These are phyloP conservation scores for Dunaliella sp. DNA, from an alignment of 139 green algal species.

Conservation along the genomic window DNA sequence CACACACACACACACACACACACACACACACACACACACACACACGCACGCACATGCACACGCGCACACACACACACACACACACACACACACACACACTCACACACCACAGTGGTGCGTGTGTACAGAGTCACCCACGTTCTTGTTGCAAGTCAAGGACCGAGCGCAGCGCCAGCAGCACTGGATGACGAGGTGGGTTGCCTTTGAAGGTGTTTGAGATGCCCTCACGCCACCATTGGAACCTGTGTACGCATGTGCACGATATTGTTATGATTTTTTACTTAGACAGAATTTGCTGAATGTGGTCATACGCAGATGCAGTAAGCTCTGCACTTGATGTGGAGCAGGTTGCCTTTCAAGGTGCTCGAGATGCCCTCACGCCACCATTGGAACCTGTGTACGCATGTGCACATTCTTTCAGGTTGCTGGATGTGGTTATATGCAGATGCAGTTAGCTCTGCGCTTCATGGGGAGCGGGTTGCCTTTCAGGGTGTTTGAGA, in stretches of 20 bases:
- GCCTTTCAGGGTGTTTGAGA: too few species aligned
- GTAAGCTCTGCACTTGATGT: too few species aligned
- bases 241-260: too few species aligned
- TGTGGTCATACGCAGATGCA: too few species aligned
- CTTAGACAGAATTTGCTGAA: too few species aligned
- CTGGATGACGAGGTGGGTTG: slow-evolving; percentile 51
- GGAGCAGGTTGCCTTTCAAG: slow-evolving; percentile 22
- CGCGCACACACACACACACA: not conserved
- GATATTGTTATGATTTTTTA: too few species aligned
- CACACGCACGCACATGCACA: not conserved
- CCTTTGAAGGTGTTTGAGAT: slow-evolving; percentile 41
- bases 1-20: too few species aligned
- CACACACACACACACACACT: not conserved
- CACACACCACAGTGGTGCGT: not conserved
- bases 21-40: too few species aligned
- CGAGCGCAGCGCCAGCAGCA: slow-evolving; percentile 49
- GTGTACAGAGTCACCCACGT: not conserved
- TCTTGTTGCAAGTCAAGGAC: slow-evolving; percentile 1
- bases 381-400: slow-evolving; percentile 80
- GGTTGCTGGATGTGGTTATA: too few species aligned
- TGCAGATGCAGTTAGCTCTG: too few species aligned
- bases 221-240: slow-evolving; percentile 83
- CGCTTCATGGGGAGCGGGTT: too few species aligned
- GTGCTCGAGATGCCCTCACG: slow-evolving; percentile 58
- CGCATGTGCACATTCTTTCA: too few species aligned